A percentile compares a stretch with the other conserved stretches of the same genome.
Evolutionary conservation across 345 rosid species (phyloP).

Genomic region (Ricinus communis): DNA sequence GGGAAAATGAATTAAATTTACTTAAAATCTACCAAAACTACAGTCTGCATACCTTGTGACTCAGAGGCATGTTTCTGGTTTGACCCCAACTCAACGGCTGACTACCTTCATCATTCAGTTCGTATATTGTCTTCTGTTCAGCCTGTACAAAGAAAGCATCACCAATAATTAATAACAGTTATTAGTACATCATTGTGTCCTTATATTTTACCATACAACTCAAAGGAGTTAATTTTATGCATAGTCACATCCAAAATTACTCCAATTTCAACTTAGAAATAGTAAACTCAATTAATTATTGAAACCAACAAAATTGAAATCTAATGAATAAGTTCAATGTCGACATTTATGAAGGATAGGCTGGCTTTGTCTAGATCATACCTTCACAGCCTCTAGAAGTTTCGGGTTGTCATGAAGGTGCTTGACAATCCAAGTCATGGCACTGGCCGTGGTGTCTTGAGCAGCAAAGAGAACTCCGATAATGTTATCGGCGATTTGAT

Average conservation of each 20-base stretch:
- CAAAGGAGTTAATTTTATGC: conserved; percentile 1
- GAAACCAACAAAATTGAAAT: too few relatives aligned
- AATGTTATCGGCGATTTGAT: conserved; percentile 62
- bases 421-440: conserved; percentile 78
- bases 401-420: conserved; percentile 69
- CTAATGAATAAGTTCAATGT: too few relatives aligned
- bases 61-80: conserved; percentile 56
- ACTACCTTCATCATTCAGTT: conserved; percentile 32
- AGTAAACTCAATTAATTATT: too few relatives aligned
- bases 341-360: too few relatives aligned
- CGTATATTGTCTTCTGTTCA: conserved; percentile 50
- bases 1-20: neutral
- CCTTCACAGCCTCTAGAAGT: conserved; percentile 74
- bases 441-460: conserved; percentile 74
- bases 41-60: conserved; percentile 48
- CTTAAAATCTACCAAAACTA: neutral
- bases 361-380: conserved; percentile 14
- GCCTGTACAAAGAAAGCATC: conserved; percentile 31
- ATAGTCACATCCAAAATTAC: too few relatives aligned
- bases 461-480: conserved; percentile 75
- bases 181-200: conserved; percentile 4
- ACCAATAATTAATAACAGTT: conserved; percentile 6
- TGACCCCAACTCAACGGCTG: conserved; percentile 54
- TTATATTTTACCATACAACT: neutral
- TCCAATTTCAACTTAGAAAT: too few relatives aligned